phyloP scores from a whole-genome alignment of 2,329 filamentous ascomycete genomes.

The Fusarium protoensiforme region DNA sequence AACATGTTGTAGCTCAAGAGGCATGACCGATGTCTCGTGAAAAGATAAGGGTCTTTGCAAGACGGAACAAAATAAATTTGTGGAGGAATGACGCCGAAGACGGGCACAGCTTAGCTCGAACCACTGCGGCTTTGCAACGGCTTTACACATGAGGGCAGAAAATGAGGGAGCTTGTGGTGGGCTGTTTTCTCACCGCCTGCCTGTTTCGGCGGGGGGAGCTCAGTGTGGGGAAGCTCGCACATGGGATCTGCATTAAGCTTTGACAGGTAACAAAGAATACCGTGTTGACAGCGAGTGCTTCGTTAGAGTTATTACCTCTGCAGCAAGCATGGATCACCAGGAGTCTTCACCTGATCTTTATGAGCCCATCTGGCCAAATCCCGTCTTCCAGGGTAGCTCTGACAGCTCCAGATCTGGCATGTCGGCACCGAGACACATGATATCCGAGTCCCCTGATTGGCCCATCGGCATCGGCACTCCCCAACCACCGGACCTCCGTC shows the following conservation, averaged over 20 bases:
- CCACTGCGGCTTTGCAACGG: constrained; percentile 18
- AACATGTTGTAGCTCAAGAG: constrained; percentile 31
- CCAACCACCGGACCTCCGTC: constrained; percentile 21
- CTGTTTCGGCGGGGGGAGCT: background rate
- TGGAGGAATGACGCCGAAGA: constrained; percentile 28
- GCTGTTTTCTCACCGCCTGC: constrained; percentile 39
- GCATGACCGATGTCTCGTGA: constrained; percentile 19
- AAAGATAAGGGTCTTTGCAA: constrained; percentile 3
- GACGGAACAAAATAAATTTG: constrained; percentile 22
- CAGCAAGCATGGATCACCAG: constrained; percentile 11
- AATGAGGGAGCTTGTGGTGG: constrained; percentile 23
- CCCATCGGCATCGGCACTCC: constrained; percentile 13
- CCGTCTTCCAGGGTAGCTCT: constrained; percentile 13
- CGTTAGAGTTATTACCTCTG: background rate
- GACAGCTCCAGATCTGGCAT: constrained; percentile 16
- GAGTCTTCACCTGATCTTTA: constrained; percentile 13
- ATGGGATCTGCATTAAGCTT: background rate
- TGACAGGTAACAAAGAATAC: background rate
- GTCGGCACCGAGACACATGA: constrained; percentile 25
- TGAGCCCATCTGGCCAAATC: background rate
- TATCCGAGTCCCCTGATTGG: constrained; percentile 32
- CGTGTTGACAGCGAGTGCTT: background rate
- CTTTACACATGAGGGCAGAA: constrained; percentile 31
- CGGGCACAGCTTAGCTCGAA: constrained; percentile 16
- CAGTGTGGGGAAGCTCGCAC: background rate